A percentile compares a stretch with the other conserved stretches of the same genome.
These are phyloP conservation scores for Cercophora newfieldiana DNA, from an alignment of 495 filamentous ascomycete species.

Conservation along the genomic window DNA sequence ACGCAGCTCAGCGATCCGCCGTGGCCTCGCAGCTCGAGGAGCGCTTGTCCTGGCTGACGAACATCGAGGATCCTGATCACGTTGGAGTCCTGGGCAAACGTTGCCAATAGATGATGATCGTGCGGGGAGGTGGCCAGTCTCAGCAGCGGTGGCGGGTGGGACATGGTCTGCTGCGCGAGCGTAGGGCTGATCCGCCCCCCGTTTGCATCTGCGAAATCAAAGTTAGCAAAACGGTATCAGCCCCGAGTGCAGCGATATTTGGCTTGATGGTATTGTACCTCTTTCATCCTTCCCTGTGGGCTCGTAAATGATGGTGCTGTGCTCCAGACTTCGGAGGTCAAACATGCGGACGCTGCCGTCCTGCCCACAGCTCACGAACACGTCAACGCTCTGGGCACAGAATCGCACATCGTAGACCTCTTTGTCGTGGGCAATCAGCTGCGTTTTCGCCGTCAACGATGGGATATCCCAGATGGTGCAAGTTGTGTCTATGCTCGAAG, in stretches of 20 bases:
- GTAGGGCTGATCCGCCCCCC: slow-evolving; percentile 61
- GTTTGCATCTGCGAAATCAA: slow-evolving; percentile 36
- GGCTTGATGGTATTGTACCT: slow-evolving; percentile 47
- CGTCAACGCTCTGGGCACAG: slow-evolving; percentile 92
- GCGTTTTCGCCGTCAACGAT: slow-evolving; percentile 95
- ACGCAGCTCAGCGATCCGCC: slow-evolving; percentile 82
- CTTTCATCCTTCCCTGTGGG: slow-evolving; percentile 86
- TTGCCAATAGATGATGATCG: slow-evolving; percentile 92
- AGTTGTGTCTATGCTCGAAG: slow-evolving; percentile 97
- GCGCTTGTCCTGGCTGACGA: slow-evolving; percentile 90
- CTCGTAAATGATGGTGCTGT: slow-evolving; percentile 99
- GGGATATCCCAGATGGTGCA: slow-evolving; percentile 99
- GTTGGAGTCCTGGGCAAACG: slow-evolving; percentile 90
- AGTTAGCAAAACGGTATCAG: slow-evolving; percentile 19
- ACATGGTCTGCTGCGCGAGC: slow-evolving; percentile 69
- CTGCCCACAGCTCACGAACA: slow-evolving; percentile 96
- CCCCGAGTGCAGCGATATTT: background rate
- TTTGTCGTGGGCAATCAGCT: slow-evolving; percentile 97
- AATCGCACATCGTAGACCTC: slow-evolving; percentile 99
- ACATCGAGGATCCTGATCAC: slow-evolving; percentile 95
- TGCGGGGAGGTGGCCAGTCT: slow-evolving; percentile 92
- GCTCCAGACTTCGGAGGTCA: slow-evolving; percentile 91
- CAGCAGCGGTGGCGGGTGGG: slow-evolving; percentile 80
- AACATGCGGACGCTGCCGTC: slow-evolving; percentile 99
- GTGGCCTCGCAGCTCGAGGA: slow-evolving; percentile 94